These are phyloP conservation scores for Schizothecium vesticola DNA, from an alignment of 495 filamentous ascomycete species.

Conservation along the genomic window DNA sequence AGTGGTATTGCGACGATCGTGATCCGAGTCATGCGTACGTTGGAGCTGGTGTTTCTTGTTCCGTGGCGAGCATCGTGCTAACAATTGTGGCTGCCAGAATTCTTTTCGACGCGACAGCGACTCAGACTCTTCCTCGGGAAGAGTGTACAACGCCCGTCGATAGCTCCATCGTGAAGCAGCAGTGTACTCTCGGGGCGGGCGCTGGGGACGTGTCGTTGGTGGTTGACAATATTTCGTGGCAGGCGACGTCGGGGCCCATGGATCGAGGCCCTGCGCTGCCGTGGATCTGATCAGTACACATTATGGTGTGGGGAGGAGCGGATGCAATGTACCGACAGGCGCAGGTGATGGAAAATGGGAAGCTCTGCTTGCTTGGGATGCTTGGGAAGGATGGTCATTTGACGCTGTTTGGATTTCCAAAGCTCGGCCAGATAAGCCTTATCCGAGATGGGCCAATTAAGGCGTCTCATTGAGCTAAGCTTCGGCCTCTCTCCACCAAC, in stretches of 20 bases:
- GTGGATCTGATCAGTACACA: background rate
- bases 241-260: background rate
- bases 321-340: background rate
- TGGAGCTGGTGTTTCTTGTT: background rate
- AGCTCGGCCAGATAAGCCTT: background rate
- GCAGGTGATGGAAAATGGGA: background rate
- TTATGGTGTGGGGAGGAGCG: background rate
- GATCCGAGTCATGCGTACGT: slow-evolving; percentile 24
- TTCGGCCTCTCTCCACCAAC: background rate
- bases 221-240: background rate
- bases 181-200: background rate
- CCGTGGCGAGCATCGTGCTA: background rate
- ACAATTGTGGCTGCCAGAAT: background rate
- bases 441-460: background rate
- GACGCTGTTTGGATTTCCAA: no score
- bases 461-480: background rate
- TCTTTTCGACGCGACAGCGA: slow-evolving; percentile 7
- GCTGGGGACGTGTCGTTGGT: background rate
- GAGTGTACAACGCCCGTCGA: background rate
- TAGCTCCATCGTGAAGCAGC: background rate
- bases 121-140: background rate
- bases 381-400: no score
- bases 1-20: slow-evolving; percentile 27
- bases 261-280: background rate
- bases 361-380: no score